phyloP scores from a whole-genome alignment of 331 rosid genomes.

The Quercus tomentella region DNA sequence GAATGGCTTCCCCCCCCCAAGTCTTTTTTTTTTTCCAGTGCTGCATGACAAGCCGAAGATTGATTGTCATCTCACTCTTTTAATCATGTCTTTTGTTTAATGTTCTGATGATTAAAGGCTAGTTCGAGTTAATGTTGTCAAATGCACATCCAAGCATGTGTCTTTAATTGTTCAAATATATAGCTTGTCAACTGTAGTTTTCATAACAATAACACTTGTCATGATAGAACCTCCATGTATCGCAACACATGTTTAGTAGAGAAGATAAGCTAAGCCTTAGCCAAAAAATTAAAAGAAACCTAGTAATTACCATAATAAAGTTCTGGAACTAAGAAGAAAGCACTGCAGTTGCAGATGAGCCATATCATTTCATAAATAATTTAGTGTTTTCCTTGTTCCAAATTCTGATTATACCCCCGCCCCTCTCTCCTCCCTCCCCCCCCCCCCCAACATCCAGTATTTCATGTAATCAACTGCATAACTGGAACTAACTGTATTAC shows the following conservation, averaged over 20 bases:
- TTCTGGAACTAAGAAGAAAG: not conserved
- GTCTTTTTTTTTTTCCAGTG: not conserved
- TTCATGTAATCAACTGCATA: not conserved
- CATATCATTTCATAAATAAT: not conserved
- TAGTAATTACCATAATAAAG: not conserved
- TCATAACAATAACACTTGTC: not conserved
- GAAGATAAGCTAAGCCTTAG: not conserved
- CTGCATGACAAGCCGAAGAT: not conserved
- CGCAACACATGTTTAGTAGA: not conserved
- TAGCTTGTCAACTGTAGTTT: not conserved
- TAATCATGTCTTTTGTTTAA: not conserved
- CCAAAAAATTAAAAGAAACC: not conserved
- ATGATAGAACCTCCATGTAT: not conserved
- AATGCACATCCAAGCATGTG: not conserved
- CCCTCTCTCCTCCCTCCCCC: no score
- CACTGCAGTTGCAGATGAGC: not conserved
- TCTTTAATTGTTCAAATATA: not conserved
- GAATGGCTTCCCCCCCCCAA: not conserved
- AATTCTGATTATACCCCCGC: no score
- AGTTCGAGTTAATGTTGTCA: not conserved
- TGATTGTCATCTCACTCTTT: not conserved
- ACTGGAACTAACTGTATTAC: not conserved
- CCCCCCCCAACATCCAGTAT: not conserved
- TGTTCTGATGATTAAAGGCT: not conserved
- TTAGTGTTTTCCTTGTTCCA: not conserved